These are phyloP conservation scores for Dujonia santamariae DNA, from an alignment of 1,139 yeast genomes.

Conservation along the genomic window DNA sequence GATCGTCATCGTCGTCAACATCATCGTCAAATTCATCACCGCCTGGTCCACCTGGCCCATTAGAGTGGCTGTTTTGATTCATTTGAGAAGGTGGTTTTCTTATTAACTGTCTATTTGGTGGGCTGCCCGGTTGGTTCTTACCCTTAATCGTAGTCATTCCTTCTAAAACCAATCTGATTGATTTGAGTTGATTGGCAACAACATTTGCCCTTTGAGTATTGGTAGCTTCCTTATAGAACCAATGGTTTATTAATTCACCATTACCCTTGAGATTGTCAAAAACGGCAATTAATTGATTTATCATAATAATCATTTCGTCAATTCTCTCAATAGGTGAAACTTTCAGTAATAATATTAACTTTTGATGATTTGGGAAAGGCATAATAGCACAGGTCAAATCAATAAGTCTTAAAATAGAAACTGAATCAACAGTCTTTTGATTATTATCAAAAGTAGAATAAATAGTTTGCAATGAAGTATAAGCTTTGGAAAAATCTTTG, in stretches of 20 bases:
- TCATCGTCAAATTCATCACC: constrained; percentile 23
- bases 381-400: constrained; percentile 59
- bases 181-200: constrained; percentile 58
- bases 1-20: constrained; percentile 46
- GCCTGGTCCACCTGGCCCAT: constrained; percentile 10
- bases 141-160: constrained; percentile 34
- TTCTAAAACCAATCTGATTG: constrained; percentile 54
- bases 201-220: constrained; percentile 55
- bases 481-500: constrained; percentile 43
- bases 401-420: constrained; percentile 36
- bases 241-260: constrained; percentile 36
- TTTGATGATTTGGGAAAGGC: constrained; percentile 54
- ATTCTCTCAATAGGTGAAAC: constrained; percentile 33
- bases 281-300: constrained; percentile 32
- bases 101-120: constrained; percentile 13
- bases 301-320: constrained; percentile 26
- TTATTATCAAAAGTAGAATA: constrained; percentile 19
- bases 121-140: not conserved
- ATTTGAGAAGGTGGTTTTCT: constrained; percentile 15
- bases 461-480: constrained; percentile 33
- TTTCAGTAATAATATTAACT: constrained; percentile 38
- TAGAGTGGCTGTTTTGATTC: constrained; percentile 6
- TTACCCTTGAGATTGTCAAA: constrained; percentile 31
- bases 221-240: constrained; percentile 50
- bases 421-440: constrained; percentile 23